A percentile compares a stretch with the other conserved stretches of the same genome.
These are phyloP conservation scores for Pseudogymnoascus sp. DNA, from an alignment of 2,329 filamentous ascomycete species.

Conservation along the genomic window DNA sequence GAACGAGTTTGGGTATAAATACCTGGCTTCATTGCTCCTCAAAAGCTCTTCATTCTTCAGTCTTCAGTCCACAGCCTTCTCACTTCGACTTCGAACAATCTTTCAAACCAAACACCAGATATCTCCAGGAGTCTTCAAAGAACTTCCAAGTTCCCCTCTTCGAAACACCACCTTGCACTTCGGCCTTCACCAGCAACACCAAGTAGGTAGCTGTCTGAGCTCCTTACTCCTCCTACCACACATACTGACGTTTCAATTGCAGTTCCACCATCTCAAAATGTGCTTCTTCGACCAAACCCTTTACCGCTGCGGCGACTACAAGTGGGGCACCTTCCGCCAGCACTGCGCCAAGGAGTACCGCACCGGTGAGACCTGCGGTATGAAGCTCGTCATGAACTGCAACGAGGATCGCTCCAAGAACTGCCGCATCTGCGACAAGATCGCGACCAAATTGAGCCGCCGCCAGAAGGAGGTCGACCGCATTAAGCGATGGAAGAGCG, in stretches of 20 bases:
- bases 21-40: not conserved
- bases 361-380: slow-evolving; percentile 90
- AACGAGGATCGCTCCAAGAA: slow-evolving; percentile 47
- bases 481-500: slow-evolving; percentile 68
- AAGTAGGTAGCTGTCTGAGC: slow-evolving; percentile 17
- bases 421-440: slow-evolving; percentile 83
- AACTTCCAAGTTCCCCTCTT: slow-evolving; percentile 15
- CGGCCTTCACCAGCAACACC: slow-evolving; percentile 11
- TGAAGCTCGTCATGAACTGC: slow-evolving; percentile 78
- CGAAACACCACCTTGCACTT: slow-evolving; percentile 10
- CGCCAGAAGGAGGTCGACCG: slow-evolving; percentile 66
- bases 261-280: slow-evolving; percentile 46
- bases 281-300: slow-evolving; percentile 92
- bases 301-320: slow-evolving; percentile 83
- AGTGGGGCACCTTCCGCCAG: slow-evolving; percentile 86
- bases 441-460: slow-evolving; percentile 73
- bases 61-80: slow-evolving; percentile 11
- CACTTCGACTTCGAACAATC: slow-evolving; percentile 15
- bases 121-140: slow-evolving; percentile 12
- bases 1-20: slow-evolving; percentile 3
- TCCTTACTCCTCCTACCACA: slow-evolving; percentile 16
- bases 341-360: slow-evolving; percentile 94
- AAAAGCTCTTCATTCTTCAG: slow-evolving; percentile 5
- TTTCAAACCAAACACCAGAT: slow-evolving; percentile 12
- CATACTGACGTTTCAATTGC: not conserved